Percentiles rank a stretch among this genome's conserved stretches.
These are phyloP conservation scores for Pseudogymnoascus verrucosus DNA, from an alignment of 2,329 filamentous ascomycete genomes.

Conservation along the genomic window DNA sequence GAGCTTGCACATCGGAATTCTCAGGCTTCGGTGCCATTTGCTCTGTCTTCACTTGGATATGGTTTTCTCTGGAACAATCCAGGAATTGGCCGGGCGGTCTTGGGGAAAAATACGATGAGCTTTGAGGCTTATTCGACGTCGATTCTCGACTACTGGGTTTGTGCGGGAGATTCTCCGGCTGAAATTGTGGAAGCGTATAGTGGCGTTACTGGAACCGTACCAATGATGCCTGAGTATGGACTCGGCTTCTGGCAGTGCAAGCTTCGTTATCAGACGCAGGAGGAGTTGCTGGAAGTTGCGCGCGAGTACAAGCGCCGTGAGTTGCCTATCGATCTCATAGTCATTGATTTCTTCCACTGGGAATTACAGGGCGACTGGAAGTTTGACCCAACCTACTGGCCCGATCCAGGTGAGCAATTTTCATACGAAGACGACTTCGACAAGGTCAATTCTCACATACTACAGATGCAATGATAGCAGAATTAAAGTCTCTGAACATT, in stretches of 20 bases:
- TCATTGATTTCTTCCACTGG: constrained; percentile 63
- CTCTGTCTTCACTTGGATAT: constrained; percentile 51
- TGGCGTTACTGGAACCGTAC: constrained; percentile 43
- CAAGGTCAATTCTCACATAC: constrained; percentile 3
- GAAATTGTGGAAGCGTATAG: constrained; percentile 51
- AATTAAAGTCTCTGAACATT: constrained; percentile 49
- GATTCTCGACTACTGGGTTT: constrained; percentile 56
- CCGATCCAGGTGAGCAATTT: constrained; percentile 44
- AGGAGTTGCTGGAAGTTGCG: constrained; percentile 52
- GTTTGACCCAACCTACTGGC: constrained; percentile 57
- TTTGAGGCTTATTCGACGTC: constrained; percentile 54
- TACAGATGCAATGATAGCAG: constrained; percentile 52
- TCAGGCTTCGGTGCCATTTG: constrained; percentile 57
- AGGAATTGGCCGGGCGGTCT: constrained; percentile 49
- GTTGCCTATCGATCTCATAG: constrained; percentile 56
- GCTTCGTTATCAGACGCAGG: constrained; percentile 57
- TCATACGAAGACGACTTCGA: neutral
- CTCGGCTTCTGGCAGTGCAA: constrained; percentile 64
- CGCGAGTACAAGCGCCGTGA: constrained; percentile 48
- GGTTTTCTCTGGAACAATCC: constrained; percentile 62
- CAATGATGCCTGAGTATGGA: constrained; percentile 62
- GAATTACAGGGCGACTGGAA: constrained; percentile 59
- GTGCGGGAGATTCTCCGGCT: constrained; percentile 46
- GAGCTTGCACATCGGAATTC: constrained; percentile 61
- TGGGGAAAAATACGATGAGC: constrained; percentile 52